Conservation (phyloP, 2,329 filamentous ascomycete species). For the Botrytis deweyae region DNA sequence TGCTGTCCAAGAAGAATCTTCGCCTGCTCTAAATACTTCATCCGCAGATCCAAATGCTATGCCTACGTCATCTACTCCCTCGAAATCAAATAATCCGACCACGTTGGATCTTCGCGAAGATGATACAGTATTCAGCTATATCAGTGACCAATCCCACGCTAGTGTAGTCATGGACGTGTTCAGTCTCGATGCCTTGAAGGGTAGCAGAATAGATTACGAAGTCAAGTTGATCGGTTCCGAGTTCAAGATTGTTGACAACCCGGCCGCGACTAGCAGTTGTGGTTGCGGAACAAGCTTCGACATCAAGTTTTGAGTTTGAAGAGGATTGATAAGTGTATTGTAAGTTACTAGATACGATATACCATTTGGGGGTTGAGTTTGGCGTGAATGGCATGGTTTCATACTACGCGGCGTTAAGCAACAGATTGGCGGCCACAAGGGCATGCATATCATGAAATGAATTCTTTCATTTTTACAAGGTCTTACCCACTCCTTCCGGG, state of each 20-base stretch:
- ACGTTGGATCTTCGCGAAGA: constrained; percentile 60
- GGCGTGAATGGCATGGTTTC: not conserved
- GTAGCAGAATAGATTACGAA: constrained; percentile 94
- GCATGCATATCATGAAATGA: not conserved
- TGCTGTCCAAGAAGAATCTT: constrained; percentile 21
- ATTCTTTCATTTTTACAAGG: not conserved
- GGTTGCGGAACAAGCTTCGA: constrained; percentile 98
- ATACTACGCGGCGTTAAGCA: not conserved
- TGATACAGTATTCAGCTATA: constrained; percentile 78
- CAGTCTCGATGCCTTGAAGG: constrained; percentile 83
- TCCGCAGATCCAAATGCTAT: constrained; percentile 28
- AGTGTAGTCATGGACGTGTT: constrained; percentile 87
- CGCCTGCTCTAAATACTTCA: constrained; percentile 27
- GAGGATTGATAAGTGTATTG: not conserved
- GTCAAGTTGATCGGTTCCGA: constrained; percentile 93
- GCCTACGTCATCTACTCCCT: not conserved
- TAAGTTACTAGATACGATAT: constrained; percentile 9
- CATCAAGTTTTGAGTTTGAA: constrained; percentile 61
- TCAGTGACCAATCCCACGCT: constrained; percentile 58
- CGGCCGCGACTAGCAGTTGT: constrained; percentile 87
- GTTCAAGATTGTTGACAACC: constrained; percentile 96
- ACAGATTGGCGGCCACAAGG: not conserved
- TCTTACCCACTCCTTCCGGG: not conserved
- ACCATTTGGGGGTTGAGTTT: not conserved
- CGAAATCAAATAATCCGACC: not conserved